Base-by-base conservation (phyloP, 1,139 yeast genomes). In the Yamadazyma sp. region DNA sequence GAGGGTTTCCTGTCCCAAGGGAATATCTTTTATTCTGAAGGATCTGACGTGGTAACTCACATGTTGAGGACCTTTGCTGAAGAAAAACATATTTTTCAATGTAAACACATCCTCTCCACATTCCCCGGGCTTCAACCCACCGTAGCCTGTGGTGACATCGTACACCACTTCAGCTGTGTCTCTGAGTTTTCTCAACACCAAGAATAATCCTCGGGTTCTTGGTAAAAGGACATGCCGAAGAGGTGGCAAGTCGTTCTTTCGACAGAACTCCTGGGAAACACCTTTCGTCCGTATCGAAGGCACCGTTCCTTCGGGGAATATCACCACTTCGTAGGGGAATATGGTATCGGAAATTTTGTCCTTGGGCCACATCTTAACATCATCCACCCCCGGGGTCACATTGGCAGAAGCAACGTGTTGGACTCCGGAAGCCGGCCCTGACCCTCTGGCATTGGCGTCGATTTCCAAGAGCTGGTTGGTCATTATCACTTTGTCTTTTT, bases 261-360 rank as follows among this genome's bases (percentile, higher is more conserved):
- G 63, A 20, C 87, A 84, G 61, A 67, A 92, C 12, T 60, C 70
- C 12, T 66, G 68, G 2, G 91, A 80, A 43, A 77, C 77, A 6
- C 55, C 64, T 36, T 77, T 73, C 3, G 96, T 88, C 47, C 78
- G 74, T 10, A 69, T 69, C 28, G 94, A 82, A 43, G 87, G 67
- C 39, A 89, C 94, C 0, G 99, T 92, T 2, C 99, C 99, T 61
- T 92, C 99, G 1, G 99, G 98, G 61, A 84, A 92, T 25, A 92
- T 60, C 20, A 91, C 62, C 39, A 92, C 57, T 55, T 68, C 68
- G 49, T 79, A 81, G 48, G 81, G 71, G 68, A 72, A 59, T 38
- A 66, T 43, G 36, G 60, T 46, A 45, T 58, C 49, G 2, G 62
- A 41, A 25, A 63, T 55, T 3, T 47, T 49, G 2, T 75, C 74